Percentiles rank a stretch among this genome's conserved stretches.
Evolutionary conservation across 2,329 filamentous ascomycete species (phyloP).

Genomic region (Diaporthe citrichinensis): DNA sequence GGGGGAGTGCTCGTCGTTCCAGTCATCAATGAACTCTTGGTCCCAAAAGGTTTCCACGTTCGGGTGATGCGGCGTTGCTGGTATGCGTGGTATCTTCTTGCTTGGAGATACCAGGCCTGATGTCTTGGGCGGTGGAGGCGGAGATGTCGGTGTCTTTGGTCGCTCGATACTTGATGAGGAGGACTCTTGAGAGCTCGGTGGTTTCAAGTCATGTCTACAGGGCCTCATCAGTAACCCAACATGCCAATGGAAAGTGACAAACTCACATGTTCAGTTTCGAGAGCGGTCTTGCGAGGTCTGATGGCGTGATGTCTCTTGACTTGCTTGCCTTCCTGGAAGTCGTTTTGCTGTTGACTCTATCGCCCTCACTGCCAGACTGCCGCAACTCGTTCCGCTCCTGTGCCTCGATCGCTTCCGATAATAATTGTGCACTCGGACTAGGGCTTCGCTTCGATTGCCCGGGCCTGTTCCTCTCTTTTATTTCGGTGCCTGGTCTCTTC

Average conservation of each 20-base stretch:
- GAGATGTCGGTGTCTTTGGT: slow-evolving; percentile 38
- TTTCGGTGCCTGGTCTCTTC: background rate
- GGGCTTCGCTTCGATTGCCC: slow-evolving; percentile 17
- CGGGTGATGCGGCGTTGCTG: slow-evolving; percentile 66
- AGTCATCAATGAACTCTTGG: slow-evolving; percentile 70
- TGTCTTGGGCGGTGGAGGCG: slow-evolving; percentile 23
- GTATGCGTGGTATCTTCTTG: slow-evolving; percentile 59
- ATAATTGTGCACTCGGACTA: slow-evolving; percentile 39
- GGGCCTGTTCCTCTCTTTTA: background rate
- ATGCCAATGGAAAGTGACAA: background rate
- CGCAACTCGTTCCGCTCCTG: slow-evolving; percentile 5
- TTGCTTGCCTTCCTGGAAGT: background rate
- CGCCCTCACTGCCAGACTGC: background rate
- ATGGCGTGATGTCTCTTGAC: background rate
- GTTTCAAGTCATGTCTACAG: slow-evolving; percentile 6
- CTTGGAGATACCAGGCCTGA: slow-evolving; percentile 49
- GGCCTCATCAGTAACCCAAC: slow-evolving; percentile 7
- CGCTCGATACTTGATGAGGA: slow-evolving; percentile 6
- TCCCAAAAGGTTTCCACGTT: slow-evolving; percentile 73
- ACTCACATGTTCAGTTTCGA: slow-evolving; percentile 31
- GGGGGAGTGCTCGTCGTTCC: slow-evolving; percentile 73
- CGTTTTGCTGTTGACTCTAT: background rate
- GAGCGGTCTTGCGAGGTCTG: slow-evolving; percentile 10
- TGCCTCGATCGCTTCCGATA: slow-evolving; percentile 38
- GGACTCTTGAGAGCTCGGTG: background rate